Evolutionary conservation across 2,329 filamentous ascomycete species (phyloP), one percentile per base, ranked within the genome.

Genomic region (Cytospora mali): DNA sequence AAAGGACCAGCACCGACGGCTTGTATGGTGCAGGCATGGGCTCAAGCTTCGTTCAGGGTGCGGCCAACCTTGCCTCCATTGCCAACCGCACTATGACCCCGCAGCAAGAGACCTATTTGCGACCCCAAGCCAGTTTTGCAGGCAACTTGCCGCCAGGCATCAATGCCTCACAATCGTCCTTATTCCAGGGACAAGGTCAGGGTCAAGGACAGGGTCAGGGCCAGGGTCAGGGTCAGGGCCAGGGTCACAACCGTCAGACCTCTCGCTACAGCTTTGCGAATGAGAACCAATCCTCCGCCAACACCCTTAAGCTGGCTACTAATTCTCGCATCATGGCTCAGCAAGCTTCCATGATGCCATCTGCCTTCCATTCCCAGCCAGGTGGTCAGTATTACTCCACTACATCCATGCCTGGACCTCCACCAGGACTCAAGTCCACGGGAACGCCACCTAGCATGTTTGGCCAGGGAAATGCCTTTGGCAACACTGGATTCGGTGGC

Each of bases 391-490:
- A 92, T 73, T 97, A 95, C 75, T 86, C 88, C 54, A 35, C 61
- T 28, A 88, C 87, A 59, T 91, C 91, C 11, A 92, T 97, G 71
- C 92, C 96, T 71, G 94, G 93, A 4, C 95, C 96, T 29, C 95
- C 95, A 64, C 96, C 95, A 0, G 95, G 95, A 11, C 82, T 99
- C 29, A 99, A 99, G 79, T 96, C 94, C 25, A 93, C 93, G 2
- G 92, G 93, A 49, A 98, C 94, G 21, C 94, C 95, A 62, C 94
- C 95, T 18, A 93, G 91, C 70, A 95, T 97, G 85, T 98, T 97
- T 76, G 91, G 92, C 31, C 93, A 97, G 75, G 89, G 90, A 54
- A 91, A 95, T 73, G 86, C 86, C 11, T 97, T 97, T 73, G 91
- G 91, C 51, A 89, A 85, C 66, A 81, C 84, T 55, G 87, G 87